Conservation (phyloP, 768 basidiomycete genomes). For the Trametes punicea region DNA sequence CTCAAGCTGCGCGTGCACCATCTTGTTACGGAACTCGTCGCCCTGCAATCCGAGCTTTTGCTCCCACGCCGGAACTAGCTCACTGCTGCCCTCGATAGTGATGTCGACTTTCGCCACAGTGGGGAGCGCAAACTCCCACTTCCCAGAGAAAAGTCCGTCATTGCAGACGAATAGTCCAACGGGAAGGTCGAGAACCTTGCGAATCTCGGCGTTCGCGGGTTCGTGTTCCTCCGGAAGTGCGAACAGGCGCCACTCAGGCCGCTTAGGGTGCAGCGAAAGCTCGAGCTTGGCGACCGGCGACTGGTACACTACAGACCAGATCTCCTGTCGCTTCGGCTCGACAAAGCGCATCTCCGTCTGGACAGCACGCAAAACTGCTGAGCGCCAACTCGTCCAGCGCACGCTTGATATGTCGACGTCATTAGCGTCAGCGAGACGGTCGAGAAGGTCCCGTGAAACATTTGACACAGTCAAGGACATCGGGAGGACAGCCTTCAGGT, state of each 20-base stretch:
- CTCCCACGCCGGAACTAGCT: constrained; percentile 82
- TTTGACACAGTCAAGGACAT: constrained; percentile 72
- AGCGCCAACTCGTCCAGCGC: constrained; percentile 68
- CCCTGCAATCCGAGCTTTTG: constrained; percentile 69
- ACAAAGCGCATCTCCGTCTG: constrained; percentile 74
- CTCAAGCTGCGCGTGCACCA: constrained; percentile 63
- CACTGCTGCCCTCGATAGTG: constrained; percentile 55
- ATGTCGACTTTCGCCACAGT: constrained; percentile 50
- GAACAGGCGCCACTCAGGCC: constrained; percentile 85
- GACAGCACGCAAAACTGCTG: constrained; percentile 59
- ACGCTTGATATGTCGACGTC: constrained; percentile 44
- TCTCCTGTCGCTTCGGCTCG: constrained; percentile 81
- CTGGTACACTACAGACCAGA: constrained; percentile 80
- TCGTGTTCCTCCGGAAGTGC: constrained; percentile 63
- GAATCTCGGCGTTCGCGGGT: constrained; percentile 77
- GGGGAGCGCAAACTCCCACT: constrained; percentile 82
- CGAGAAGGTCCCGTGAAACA: constrained; percentile 50
- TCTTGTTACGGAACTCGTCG: constrained; percentile 61
- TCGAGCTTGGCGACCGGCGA: constrained; percentile 70
- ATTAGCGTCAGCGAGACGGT: constrained; percentile 42
- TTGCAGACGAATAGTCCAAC: constrained; percentile 69
- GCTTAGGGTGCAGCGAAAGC: constrained; percentile 69
- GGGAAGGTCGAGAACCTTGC: constrained; percentile 63
- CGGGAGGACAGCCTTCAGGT: constrained; percentile 76
- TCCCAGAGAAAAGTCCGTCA: constrained; percentile 58